These are phyloP conservation scores for grape (Vitis vinifera) DNA, from an alignment of 164 flowering plant species.

Conservation along the genomic window DNA sequence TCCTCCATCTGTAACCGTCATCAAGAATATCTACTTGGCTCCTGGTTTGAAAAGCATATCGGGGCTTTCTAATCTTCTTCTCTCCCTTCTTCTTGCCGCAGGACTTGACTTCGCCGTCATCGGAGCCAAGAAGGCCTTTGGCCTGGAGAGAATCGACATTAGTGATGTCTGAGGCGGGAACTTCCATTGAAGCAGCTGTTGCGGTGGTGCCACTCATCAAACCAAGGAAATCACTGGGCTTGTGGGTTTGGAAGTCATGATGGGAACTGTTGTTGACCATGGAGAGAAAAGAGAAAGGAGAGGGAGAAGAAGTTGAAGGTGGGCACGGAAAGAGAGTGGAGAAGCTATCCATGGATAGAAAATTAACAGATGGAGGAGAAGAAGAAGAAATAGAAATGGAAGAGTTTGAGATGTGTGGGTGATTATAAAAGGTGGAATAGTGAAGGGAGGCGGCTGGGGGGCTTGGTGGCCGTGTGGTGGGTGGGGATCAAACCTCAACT, in stretches of 20 bases:
- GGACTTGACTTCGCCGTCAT: no score
- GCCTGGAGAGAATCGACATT: background rate
- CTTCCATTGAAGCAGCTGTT: background rate
- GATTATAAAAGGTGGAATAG: background rate
- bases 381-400: background rate
- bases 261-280: no score
- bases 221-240: conserved; percentile 17
- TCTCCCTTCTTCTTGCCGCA: background rate
- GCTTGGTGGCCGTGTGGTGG: conserved; percentile 4
- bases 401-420: background rate
- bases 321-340: conserved; percentile 3
- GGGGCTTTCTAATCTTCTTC: conserved; percentile 18
- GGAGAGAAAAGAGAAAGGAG: background rate
- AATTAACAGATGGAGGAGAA: background rate
- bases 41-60: conserved; percentile 28
- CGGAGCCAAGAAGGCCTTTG: background rate
- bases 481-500: background rate
- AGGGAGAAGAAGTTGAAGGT: conserved; percentile 9
- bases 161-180: background rate
- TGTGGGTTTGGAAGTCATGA: background rate
- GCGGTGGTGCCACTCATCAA: background rate
- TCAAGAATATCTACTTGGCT: conserved; percentile 30
- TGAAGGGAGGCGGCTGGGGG: conserved; percentile 11
- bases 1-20: conserved; percentile 32
- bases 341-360: conserved; percentile 14